phyloP scores from a whole-genome alignment of 2,329 filamentous ascomycete species.

The Fusarium staphyleae region DNA sequence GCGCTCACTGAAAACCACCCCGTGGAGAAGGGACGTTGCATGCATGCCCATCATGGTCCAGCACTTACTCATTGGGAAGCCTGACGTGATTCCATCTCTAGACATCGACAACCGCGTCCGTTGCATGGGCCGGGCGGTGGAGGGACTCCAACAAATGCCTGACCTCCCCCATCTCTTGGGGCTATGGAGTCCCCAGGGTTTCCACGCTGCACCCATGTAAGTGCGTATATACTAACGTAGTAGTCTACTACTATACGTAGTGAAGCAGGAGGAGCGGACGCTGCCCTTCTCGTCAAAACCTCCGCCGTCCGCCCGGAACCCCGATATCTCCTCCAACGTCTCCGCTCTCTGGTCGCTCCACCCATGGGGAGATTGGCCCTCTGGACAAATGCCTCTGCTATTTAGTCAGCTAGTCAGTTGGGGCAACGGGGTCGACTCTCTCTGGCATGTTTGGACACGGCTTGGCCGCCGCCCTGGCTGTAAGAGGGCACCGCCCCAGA shows the following conservation, averaged over 20 bases:
- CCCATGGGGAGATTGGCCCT: slow-evolving; percentile 31
- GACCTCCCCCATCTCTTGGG: slow-evolving; percentile 9
- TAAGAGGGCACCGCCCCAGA: slow-evolving; percentile 16
- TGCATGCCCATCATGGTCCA: slow-evolving; percentile 4
- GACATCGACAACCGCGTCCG: too few species aligned
- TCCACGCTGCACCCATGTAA: neutral
- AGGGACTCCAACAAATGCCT: slow-evolving; percentile 3
- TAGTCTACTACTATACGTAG: neutral
- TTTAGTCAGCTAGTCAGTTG: slow-evolving; percentile 23
- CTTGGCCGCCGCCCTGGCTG: slow-evolving; percentile 19
- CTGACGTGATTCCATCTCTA: slow-evolving; percentile 4
- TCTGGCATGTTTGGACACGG: neutral
- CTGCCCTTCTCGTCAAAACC: neutral
- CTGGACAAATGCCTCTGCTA: slow-evolving; percentile 14
- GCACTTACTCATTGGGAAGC: slow-evolving; percentile 4
- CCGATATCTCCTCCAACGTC: slow-evolving; percentile 3
- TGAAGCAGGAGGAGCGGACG: neutral
- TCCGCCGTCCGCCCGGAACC: slow-evolving; percentile 5
- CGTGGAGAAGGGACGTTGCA: slow-evolving; percentile 23
- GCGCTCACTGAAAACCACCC: neutral
- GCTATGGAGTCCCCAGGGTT: slow-evolving; percentile 5
- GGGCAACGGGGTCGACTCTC: slow-evolving; percentile 10
- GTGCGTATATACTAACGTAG: neutral
- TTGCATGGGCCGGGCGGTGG: neutral
- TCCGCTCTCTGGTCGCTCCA: slow-evolving; percentile 24